Percentiles rank a stretch among this genome's conserved stretches.
These are phyloP conservation scores for Trichoderma koningiopsis DNA, from an alignment of 2,329 filamentous ascomycete genomes.

Conservation along the genomic window DNA sequence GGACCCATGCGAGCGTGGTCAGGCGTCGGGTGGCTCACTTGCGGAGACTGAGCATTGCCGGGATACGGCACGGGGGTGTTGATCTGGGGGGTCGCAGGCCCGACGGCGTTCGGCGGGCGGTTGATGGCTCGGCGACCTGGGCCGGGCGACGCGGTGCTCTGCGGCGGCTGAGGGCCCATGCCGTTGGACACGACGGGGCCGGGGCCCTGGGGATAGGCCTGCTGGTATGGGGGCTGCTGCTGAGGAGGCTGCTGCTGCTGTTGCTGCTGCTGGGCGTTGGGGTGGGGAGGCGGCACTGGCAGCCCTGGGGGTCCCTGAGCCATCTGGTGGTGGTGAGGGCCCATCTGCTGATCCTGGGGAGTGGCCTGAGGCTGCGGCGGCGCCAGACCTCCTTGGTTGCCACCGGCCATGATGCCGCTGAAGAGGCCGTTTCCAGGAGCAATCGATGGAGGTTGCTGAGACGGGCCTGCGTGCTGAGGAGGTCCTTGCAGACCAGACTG, in stretches of 20 bases:
- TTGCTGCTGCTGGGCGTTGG: conserved; percentile 59
- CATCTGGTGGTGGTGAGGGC: conserved; percentile 56
- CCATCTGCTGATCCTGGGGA: conserved; percentile 63
- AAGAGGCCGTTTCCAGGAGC: conserved; percentile 92
- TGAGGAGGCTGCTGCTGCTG: conserved; percentile 23
- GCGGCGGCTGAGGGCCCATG: conserved; percentile 81
- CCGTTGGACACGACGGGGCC: conserved; percentile 55
- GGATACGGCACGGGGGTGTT: conserved; percentile 85
- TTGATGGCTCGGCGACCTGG: conserved; percentile 73
- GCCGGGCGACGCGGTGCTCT: conserved; percentile 83
- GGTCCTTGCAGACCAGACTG: conserved; percentile 65
- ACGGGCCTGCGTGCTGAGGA: conserved; percentile 74
- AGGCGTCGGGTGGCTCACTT: conserved; percentile 83
- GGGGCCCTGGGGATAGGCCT: conserved; percentile 63
- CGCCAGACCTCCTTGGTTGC: conserved; percentile 79
- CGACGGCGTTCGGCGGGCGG: conserved; percentile 61
- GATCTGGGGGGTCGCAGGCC: conserved; percentile 89
- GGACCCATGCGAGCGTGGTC: conserved; percentile 61
- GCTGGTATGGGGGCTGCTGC: conserved; percentile 60
- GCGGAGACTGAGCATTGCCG: conserved; percentile 78
- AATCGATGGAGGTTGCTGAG: conserved; percentile 84
- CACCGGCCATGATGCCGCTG: conserved; percentile 92
- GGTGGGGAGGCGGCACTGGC: conserved; percentile 59
- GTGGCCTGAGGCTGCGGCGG: conserved; percentile 75
- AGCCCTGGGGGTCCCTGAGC: conserved; percentile 74